Evolutionary conservation across 352 stramenopile species (phyloP).

Genomic region (Phytophthora uliginosa): DNA sequence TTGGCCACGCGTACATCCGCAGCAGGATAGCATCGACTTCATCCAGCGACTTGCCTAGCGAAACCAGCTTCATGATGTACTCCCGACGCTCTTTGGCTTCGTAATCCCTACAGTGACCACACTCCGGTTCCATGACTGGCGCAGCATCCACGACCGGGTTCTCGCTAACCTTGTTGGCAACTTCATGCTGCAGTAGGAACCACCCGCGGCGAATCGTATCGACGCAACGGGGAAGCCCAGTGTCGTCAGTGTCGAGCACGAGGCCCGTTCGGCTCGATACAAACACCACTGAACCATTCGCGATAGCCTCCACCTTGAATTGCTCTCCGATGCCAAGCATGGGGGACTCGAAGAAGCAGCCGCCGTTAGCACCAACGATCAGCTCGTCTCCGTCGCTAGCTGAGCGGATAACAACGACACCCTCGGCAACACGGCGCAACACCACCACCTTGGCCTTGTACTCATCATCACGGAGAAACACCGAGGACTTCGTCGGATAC

Average conservation of each 20-base stretch:
- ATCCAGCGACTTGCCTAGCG: slow-evolving; percentile 33
- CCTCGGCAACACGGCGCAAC: slow-evolving; percentile 7
- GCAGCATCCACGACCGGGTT: slow-evolving; percentile 1
- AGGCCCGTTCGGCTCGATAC: slow-evolving; percentile 30
- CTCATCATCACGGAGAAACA: slow-evolving; percentile 15
- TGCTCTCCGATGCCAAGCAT: slow-evolving; percentile 32
- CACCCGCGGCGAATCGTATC: slow-evolving; percentile 30
- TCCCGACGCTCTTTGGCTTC: slow-evolving; percentile 27
- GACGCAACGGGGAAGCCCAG: slow-evolving; percentile 27
- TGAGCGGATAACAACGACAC: slow-evolving; percentile 23
- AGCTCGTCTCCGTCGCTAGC: slow-evolving; percentile 20
- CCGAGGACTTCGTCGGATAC: slow-evolving; percentile 1
- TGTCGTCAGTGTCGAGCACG: slow-evolving; percentile 23
- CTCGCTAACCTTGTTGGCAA: not conserved
- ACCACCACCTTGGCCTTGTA: slow-evolving; percentile 19
- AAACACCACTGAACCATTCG: slow-evolving; percentile 29
- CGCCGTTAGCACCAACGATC: slow-evolving; percentile 31
- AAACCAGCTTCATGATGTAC: slow-evolving; percentile 33
- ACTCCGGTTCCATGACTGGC: slow-evolving; percentile 1
- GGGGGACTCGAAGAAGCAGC: slow-evolving; percentile 32
- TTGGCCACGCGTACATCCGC: slow-evolving; percentile 34
- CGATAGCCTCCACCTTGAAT: slow-evolving; percentile 24
- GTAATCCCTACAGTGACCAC: slow-evolving; percentile 9
- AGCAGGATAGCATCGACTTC: slow-evolving; percentile 34
- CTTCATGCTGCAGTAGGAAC: slow-evolving; percentile 23